These are phyloP conservation scores for Agarophyton chilense DNA, from an alignment of 23 red algal species.

Conservation along the genomic window DNA sequence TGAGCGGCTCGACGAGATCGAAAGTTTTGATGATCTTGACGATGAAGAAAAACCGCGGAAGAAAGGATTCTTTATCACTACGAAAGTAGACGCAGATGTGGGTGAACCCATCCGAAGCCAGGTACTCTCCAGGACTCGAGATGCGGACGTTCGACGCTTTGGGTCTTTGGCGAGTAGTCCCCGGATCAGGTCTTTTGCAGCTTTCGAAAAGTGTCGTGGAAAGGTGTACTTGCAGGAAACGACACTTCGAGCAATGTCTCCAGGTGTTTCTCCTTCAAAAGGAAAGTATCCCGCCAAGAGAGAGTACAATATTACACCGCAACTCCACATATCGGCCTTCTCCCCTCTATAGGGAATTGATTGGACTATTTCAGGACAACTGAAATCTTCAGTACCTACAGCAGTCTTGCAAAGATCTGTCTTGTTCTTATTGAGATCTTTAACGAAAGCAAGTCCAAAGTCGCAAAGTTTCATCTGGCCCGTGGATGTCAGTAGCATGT, in stretches of 20 bases:
- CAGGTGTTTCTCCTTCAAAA: slow-evolving; percentile 48
- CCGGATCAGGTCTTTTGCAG: slow-evolving; percentile 24
- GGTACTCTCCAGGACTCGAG: neutral
- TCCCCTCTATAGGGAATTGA: slow-evolving; percentile 68
- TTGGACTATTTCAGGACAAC: slow-evolving; percentile 70
- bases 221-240: slow-evolving; percentile 32
- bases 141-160: slow-evolving; percentile 10
- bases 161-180: slow-evolving; percentile 11
- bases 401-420: slow-evolving; percentile 40
- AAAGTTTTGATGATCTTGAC: neutral
- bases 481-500: slow-evolving; percentile 64
- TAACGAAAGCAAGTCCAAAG: slow-evolving; percentile 82
- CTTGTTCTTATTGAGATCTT: slow-evolving; percentile 8
- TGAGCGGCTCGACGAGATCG: neutral
- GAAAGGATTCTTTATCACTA: too few species aligned
- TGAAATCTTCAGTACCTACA: slow-evolving; percentile 73
- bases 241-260: slow-evolving; percentile 41
- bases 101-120: slow-evolving; percentile 20
- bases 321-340: slow-evolving; percentile 83
- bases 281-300: slow-evolving; percentile 66
- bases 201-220: slow-evolving; percentile 56
- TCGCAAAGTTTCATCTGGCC: slow-evolving; percentile 85
- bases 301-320: slow-evolving; percentile 68
- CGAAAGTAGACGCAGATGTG: neutral
- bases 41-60: too few species aligned